Percentiles rank a stretch among this genome's conserved stretches.
These are phyloP conservation scores for Pachysolen tannophilus DNA, from an alignment of 805 yeast species.

Conservation along the genomic window DNA sequence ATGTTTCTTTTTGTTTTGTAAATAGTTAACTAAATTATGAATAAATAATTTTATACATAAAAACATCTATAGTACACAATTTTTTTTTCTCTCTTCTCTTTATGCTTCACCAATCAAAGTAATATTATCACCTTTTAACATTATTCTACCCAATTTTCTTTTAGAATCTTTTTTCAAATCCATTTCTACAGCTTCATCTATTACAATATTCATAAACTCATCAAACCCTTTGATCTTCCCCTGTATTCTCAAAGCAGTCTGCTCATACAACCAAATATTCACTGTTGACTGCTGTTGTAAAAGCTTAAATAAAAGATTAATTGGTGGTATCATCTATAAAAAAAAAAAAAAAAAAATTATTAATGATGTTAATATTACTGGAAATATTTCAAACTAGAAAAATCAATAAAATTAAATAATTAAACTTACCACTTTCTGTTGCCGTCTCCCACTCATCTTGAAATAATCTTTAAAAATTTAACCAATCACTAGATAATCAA, in stretches of 20 bases:
- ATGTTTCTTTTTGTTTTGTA: no score
- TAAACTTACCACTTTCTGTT: conserved; percentile 33
- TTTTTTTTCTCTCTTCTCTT: background rate
- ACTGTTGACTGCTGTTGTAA: conserved; percentile 78
- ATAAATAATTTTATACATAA: no score
- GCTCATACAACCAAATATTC: conserved; percentile 86
- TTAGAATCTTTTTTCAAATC: conserved; percentile 39
- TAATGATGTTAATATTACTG: no score
- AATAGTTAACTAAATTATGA: no score
- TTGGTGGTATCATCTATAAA: conserved; percentile 70
- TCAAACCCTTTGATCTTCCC: conserved; percentile 91
- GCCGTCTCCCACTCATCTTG: conserved; percentile 31
- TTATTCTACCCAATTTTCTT: conserved; percentile 59
- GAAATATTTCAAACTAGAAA: no score
- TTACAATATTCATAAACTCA: conserved; percentile 85
- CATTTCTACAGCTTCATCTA: conserved; percentile 60
- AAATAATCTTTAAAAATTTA: no score
- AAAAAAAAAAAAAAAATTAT: no score
- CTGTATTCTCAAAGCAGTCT: conserved; percentile 63
- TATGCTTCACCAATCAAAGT: conserved; percentile 47
- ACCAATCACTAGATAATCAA: no score
- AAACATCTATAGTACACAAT: no score
- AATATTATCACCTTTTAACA: conserved; percentile 91
- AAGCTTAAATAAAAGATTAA: conserved; percentile 80
- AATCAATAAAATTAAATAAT: conserved; percentile 3